Base-by-base conservation (phyloP, 2,329 filamentous ascomycete genomes). In the Neonectria magnoliae region DNA sequence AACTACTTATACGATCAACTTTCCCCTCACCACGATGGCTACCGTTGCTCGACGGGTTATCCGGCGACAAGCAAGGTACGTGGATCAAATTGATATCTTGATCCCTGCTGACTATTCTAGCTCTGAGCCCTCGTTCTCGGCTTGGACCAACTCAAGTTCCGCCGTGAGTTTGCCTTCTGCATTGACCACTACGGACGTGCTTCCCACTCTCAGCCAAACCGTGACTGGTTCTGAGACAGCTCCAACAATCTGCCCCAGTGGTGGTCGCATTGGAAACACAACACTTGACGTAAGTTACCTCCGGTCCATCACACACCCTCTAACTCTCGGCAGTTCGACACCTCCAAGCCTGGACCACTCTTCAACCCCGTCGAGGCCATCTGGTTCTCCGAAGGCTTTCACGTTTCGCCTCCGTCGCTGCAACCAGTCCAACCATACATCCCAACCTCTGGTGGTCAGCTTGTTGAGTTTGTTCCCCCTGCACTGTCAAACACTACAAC, bases 341-440 rank as follows among this genome's bases (percentile, higher is more conserved):
- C 74, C 16, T 62, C 75, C 5, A 73, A 73, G n/a, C 62, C 75
- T 8, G 80, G 80, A 0, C 79, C 79, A 10, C 71, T 82, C 2
- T 79, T 80, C 70, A 81, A 81, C 22, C 80, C 80, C 1, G 72
- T 75, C 18, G 74, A 78, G 7, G 77, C 79, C 51, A 73, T 81
- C 29, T 82, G 80, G 80, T 82, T 82, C 60, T 81, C 80, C 27
- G 74, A 79, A 62, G 80, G 80, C 2, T 82, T 82, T 60, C 69
- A 80, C 6, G 72, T 81, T 51, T 76, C 76, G 1, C 79, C 80
- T 3, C 77, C 77, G 25, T 76, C 77, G 9, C 70, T 75, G 3
- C 71, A 77, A 36, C 67, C 73, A 20, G 64, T 71, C 11, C 75
- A 79, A 41, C 75, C 77, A 1, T 82, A 78, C 44, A 63, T 75